Base-by-base conservation (phyloP, 768 basidiomycete species). In the Amanita pallidorosea region DNA sequence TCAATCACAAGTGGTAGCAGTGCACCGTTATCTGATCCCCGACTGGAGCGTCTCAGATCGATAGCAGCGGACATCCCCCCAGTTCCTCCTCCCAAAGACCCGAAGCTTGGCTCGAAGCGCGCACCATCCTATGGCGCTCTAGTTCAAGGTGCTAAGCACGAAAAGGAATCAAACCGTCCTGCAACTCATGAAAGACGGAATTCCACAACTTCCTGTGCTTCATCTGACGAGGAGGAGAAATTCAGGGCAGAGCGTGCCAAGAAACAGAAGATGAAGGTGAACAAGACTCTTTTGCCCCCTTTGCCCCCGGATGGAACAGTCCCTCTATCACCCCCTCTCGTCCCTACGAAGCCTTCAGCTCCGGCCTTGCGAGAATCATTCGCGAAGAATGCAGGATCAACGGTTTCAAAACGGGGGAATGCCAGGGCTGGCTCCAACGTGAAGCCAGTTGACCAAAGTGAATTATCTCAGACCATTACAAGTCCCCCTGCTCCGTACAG, bases 191-290 rank as follows among this genome's bases (percentile, higher is more conserved):
- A 65, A 59, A 55, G 68, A 43, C 62, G 67, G 50, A 58, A 64
- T 27, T 59, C 63, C 15, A 63, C 42, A 5, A 34, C 50, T 18
- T 69, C 71, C 41, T 71, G 67, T 60, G 67, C 77, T 20, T 85
- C 85, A 11, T 84, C 82, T 17, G 86, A 88, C 58, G 86, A 88
- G 55, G 86, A 88, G 59, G 85, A 88, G 66, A 81, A 80, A 62
- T 58, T 72, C 20, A 75, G 84, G 34, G 73, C 70, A 36, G 71
- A 70, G 55, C 71, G 70, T 33, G 80, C 72, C 20, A 88, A 88
- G 75, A 86, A 82, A 65, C 66, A 72, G 45, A 72, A 78, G 33
- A 51, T 33, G 45, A 34, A 36, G 20, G 12, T 15, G 5, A n/a
- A 29, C 17, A 31, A 13, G 12, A 12, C 25, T 29, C 11, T 34